A percentile compares a stretch with the other conserved stretches of the same genome.
Conservation (phyloP, 208 protist species). For the Trypanosoma platydactyli region DNA sequence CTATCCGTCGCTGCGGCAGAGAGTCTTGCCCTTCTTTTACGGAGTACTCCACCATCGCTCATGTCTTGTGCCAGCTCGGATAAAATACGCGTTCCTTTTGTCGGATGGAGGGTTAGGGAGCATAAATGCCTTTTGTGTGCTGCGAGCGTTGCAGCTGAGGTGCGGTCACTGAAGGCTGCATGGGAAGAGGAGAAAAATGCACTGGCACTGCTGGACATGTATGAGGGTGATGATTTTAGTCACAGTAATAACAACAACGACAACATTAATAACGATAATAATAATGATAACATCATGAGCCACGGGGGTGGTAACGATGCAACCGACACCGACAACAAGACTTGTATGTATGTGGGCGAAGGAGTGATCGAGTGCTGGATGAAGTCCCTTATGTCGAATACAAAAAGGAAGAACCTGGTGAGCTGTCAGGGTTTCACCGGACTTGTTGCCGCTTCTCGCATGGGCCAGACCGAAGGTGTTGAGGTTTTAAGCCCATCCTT, state of each 20-base stretch:
- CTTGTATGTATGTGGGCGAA: constrained; percentile 50
- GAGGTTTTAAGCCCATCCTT: background rate
- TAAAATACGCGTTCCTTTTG: constrained; percentile 1
- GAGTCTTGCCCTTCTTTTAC: constrained; percentile 10
- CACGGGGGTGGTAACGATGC: background rate
- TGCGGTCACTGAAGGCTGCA: constrained; percentile 31
- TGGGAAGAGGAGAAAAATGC: constrained; percentile 41
- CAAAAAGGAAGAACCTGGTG: constrained; percentile 32
- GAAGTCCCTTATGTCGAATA: constrained; percentile 29
- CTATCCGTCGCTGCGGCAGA: constrained; percentile 18
- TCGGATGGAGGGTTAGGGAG: constrained; percentile 15
- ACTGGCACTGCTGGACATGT: constrained; percentile 21
- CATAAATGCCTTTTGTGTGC: constrained; percentile 50
- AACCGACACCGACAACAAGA: background rate
- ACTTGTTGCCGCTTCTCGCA: constrained; percentile 23
- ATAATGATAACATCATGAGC: background rate
- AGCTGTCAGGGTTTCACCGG: constrained; percentile 62
- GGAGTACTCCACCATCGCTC: background rate
- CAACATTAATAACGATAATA: constrained; percentile 10
- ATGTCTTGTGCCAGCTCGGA: background rate
- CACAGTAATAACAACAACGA: background rate
- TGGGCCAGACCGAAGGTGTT: background rate
- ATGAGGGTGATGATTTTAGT: background rate
- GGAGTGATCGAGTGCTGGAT: constrained; percentile 53
- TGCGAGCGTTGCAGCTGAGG: constrained; percentile 37